Conservation (phyloP, 768 basidiomycete genomes). For the Pulveroboletus frians region DNA sequence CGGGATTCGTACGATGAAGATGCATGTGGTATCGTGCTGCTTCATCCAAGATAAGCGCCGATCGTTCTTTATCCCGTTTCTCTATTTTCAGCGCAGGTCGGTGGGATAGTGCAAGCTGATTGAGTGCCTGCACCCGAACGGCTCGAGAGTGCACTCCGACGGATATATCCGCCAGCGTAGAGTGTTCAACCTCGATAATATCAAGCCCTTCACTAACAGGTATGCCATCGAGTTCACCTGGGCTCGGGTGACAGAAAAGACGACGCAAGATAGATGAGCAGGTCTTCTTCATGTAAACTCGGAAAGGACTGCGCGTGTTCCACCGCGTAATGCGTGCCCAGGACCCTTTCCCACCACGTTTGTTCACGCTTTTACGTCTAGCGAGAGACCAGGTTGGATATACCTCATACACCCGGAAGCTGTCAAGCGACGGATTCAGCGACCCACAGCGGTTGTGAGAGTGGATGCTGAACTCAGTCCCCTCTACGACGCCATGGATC, state of each 20-base stretch:
- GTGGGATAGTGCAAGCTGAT: slow-evolving; percentile 36
- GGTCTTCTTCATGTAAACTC: slow-evolving; percentile 47
- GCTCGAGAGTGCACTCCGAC: slow-evolving; percentile 38
- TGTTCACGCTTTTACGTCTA: slow-evolving; percentile 33
- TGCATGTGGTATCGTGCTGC: slow-evolving; percentile 59
- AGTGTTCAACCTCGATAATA: slow-evolving; percentile 42
- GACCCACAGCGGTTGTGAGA: slow-evolving; percentile 58
- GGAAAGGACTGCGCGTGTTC: slow-evolving; percentile 55
- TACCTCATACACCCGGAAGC: slow-evolving; percentile 47
- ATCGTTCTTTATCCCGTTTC: slow-evolving; percentile 30
- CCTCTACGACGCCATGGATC: slow-evolving; percentile 59
- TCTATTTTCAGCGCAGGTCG: slow-evolving; percentile 37
- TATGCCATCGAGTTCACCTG: slow-evolving; percentile 27
- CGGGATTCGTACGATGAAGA: slow-evolving; percentile 46
- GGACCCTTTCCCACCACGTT: slow-evolving; percentile 35
- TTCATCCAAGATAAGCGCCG: slow-evolving; percentile 44
- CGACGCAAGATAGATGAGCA: slow-evolving; percentile 44
- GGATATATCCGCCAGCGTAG: slow-evolving; percentile 47
- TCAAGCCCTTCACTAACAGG: slow-evolving; percentile 38
- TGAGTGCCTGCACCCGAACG: slow-evolving; percentile 42
- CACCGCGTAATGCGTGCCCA: slow-evolving; percentile 53
- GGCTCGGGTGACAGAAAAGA: slow-evolving; percentile 35
- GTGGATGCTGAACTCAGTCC: slow-evolving; percentile 58
- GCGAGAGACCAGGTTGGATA: slow-evolving; percentile 57
- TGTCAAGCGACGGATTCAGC: slow-evolving; percentile 48